Conservation (phyloP, 1,139 yeast species). For the Protomyces inundatus region DNA sequence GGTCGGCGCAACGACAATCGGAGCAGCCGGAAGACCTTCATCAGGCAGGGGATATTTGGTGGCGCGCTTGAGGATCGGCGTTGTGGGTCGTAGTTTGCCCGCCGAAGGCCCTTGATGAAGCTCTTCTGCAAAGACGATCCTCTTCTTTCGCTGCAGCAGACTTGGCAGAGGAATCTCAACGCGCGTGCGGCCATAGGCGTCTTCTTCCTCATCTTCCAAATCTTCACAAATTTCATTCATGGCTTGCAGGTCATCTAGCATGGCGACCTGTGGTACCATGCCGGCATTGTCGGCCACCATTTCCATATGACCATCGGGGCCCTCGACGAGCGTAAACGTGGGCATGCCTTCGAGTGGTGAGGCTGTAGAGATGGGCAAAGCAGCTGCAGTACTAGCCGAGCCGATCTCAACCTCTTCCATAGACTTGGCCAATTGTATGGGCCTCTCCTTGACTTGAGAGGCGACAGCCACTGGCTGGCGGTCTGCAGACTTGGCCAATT, state of each 20-base stretch:
- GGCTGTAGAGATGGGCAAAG: neutral
- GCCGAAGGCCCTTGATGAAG: slow-evolving; percentile 20
- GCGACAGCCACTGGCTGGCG: too few relatives aligned
- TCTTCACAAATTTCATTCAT: neutral
- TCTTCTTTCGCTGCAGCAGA: slow-evolving; percentile 12
- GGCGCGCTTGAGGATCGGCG: slow-evolving; percentile 5
- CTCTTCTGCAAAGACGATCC: slow-evolving; percentile 18
- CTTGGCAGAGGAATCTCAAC: slow-evolving; percentile 15
- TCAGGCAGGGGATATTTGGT: slow-evolving; percentile 8
- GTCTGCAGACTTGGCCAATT: too few relatives aligned
- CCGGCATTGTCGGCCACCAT: neutral
- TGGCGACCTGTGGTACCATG: neutral
- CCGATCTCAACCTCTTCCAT: neutral
- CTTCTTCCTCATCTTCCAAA: slow-evolving; percentile 13
- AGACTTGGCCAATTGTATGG: neutral
- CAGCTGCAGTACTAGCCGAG: neutral
- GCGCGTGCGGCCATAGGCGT: slow-evolving; percentile 9
- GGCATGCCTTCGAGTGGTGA: slow-evolving; percentile 1
- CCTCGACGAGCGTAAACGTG: neutral
- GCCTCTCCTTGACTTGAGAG: too few relatives aligned
- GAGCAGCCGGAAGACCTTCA: neutral
- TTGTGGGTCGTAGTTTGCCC: neutral
- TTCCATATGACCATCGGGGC: neutral
- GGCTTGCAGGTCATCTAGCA: neutral
- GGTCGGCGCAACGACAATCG: neutral